Evolutionary conservation across 805 yeast species (phyloP).

Genomic region (Lipomyces kockii): DNA sequence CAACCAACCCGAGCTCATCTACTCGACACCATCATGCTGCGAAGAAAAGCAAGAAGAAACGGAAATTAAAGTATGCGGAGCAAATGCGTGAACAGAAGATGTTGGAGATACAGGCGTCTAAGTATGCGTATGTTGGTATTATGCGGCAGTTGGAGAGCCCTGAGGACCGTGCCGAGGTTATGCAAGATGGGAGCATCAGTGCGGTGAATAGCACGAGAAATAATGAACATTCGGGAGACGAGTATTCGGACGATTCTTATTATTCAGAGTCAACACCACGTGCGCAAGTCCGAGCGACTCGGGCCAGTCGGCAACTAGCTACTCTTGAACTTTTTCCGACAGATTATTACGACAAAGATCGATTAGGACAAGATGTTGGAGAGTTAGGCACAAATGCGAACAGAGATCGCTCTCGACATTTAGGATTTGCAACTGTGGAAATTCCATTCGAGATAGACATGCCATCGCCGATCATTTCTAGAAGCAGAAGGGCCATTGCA

Average conservation of each 20-base stretch:
- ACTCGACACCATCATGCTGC: neutral
- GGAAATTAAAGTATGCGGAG: neutral
- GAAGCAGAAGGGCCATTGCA: neutral
- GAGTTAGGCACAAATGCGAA: neutral
- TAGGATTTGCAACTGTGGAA: neutral
- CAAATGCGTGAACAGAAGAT: neutral
- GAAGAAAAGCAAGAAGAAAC: neutral
- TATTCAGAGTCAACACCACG: neutral
- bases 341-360: neutral
- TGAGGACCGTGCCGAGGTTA: neutral
- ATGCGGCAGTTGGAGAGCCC: neutral
- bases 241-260: neutral
- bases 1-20: neutral
- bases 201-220: neutral
- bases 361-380: neutral
- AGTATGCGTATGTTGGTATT: neutral
- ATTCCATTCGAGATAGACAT: neutral
- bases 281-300: neutral
- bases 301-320: neutral
- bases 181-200: neutral
- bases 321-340: neutral
- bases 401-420: neutral
- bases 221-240: neutral
- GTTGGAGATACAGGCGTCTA: neutral
- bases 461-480: neutral